Conservation (phyloP, 768 basidiomycete genomes). For the Phanerochaete carnosa region DNA sequence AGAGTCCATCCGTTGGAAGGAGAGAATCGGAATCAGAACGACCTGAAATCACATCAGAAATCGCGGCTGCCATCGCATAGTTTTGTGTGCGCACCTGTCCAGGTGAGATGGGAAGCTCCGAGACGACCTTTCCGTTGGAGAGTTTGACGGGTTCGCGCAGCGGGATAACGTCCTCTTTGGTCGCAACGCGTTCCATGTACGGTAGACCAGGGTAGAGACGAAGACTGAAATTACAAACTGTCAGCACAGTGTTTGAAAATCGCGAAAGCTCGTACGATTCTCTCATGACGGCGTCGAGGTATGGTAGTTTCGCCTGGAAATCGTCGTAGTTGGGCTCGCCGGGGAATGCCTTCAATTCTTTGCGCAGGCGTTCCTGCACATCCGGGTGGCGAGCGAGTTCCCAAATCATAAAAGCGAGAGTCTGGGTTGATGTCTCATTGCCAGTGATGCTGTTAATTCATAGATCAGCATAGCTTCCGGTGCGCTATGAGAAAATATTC, state of each 20-base stretch:
- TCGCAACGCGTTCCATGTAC: constrained; percentile 48
- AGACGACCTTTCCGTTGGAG: constrained; percentile 5
- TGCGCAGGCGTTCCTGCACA: constrained; percentile 32
- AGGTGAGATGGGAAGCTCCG: constrained; percentile 3
- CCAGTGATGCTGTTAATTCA: constrained; percentile 38
- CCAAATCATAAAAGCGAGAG: constrained; percentile 31
- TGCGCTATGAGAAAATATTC: neutral
- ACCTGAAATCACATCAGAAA: too few relatives aligned
- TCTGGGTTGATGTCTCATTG: constrained; percentile 35
- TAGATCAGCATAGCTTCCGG: too few relatives aligned
- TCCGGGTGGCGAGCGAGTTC: constrained; percentile 33
- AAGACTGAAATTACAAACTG: constrained; percentile 21
- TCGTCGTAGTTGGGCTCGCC: constrained; percentile 32
- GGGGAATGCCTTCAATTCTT: constrained; percentile 28
- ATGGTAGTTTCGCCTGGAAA: constrained; percentile 34
- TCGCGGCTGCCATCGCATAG: too few relatives aligned
- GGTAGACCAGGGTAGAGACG: constrained; percentile 50
- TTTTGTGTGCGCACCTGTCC: constrained; percentile 5
- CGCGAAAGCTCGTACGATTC: constrained; percentile 33
- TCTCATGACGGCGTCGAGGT: constrained; percentile 56
- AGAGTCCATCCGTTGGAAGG: constrained; percentile 8
- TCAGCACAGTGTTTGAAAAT: neutral
- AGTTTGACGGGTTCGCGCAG: constrained; percentile 29
- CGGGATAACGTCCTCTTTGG: constrained; percentile 45
- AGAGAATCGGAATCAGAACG: constrained; percentile 9